These are phyloP conservation scores for Alternaria panax DNA, from an alignment of 2,329 filamentous ascomycete genomes.

Conservation along the genomic window DNA sequence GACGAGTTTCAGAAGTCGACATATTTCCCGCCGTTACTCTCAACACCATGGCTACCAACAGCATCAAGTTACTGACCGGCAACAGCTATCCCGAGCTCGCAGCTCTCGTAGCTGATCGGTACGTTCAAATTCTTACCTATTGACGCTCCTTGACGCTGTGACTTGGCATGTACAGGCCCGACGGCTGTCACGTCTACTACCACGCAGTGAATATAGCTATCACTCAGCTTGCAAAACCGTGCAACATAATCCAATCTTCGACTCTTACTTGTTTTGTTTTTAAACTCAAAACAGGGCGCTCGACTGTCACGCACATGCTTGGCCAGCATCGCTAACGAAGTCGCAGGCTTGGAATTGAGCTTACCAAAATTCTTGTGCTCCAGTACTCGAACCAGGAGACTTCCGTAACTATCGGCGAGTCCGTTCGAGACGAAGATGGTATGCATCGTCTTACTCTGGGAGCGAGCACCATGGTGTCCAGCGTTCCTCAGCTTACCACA, in stretches of 20 bases:
- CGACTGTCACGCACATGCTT: neutral
- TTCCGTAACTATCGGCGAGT: slow-evolving; percentile 93
- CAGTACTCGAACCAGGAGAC: slow-evolving; percentile 90
- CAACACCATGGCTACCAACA: slow-evolving; percentile 70
- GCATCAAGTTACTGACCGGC: slow-evolving; percentile 76
- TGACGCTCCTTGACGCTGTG: slow-evolving; percentile 4
- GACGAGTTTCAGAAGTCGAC: slow-evolving; percentile 28
- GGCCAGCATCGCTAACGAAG: slow-evolving; percentile 25
- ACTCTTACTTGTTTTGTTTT: neutral
- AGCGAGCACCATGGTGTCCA: neutral
- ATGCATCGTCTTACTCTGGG: slow-evolving; percentile 34
- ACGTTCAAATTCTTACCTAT: slow-evolving; percentile 36
- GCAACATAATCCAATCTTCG: neutral
- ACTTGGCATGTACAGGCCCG: slow-evolving; percentile 20
- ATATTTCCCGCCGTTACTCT: slow-evolving; percentile 20
- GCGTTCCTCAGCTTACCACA: slow-evolving; percentile 30
- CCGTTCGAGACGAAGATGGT: slow-evolving; percentile 94
- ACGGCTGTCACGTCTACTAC: neutral
- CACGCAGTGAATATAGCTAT: neutral
- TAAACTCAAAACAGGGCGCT: neutral
- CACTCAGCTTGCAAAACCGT: neutral
- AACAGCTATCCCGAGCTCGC: slow-evolving; percentile 78
- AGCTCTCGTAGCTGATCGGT: slow-evolving; percentile 73
- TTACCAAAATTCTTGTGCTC: slow-evolving; percentile 79
- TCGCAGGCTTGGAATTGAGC: slow-evolving; percentile 74